Evolutionary conservation across 2,329 filamentous ascomycete genomes (phyloP).

Genomic region (Dactylonectria macrodidyma): DNA sequence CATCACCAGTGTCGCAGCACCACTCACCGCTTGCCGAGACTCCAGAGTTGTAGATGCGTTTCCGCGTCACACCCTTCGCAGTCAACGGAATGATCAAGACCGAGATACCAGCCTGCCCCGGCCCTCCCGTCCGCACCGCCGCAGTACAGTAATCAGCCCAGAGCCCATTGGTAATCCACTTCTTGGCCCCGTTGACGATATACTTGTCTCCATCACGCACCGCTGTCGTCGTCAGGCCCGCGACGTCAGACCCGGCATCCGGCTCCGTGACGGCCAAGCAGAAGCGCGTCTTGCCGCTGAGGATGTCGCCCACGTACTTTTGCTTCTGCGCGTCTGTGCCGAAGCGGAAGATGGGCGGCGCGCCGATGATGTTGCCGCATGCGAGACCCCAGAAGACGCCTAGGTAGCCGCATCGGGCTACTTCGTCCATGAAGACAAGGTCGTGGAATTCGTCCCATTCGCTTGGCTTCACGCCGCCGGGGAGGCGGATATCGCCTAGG

Average conservation of each 20-base stretch:
- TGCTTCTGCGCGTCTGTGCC: constrained; percentile 62
- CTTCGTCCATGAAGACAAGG: constrained; percentile 70
- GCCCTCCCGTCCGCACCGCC: constrained; percentile 34
- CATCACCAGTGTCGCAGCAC: no score
- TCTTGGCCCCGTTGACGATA: constrained; percentile 35
- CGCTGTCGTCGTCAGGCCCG: constrained; percentile 31
- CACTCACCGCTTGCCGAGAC: constrained; percentile 31
- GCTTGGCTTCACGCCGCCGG: constrained; percentile 57
- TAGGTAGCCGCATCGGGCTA: constrained; percentile 64
- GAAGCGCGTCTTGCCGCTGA: constrained; percentile 31
- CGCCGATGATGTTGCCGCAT: constrained; percentile 74
- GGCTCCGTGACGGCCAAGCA: constrained; percentile 42
- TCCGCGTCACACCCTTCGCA: constrained; percentile 22
- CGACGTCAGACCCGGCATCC: constrained; percentile 37
- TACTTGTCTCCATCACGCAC: constrained; percentile 26
- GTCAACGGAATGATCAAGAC: constrained; percentile 30
- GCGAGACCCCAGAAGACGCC: constrained; percentile 71
- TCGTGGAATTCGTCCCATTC: constrained; percentile 71
- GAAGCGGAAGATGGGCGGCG: constrained; percentile 74
- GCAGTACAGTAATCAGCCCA: constrained; percentile 37
- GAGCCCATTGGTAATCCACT: constrained; percentile 36
- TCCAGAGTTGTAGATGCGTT: constrained; percentile 32
- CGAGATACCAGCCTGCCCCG: constrained; percentile 25
- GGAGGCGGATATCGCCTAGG: constrained; percentile 8
- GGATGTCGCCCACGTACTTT: constrained; percentile 41